These are phyloP conservation scores for Carpinus fangiana DNA, from an alignment of 306 rosid genomes.

Conservation along the genomic window DNA sequence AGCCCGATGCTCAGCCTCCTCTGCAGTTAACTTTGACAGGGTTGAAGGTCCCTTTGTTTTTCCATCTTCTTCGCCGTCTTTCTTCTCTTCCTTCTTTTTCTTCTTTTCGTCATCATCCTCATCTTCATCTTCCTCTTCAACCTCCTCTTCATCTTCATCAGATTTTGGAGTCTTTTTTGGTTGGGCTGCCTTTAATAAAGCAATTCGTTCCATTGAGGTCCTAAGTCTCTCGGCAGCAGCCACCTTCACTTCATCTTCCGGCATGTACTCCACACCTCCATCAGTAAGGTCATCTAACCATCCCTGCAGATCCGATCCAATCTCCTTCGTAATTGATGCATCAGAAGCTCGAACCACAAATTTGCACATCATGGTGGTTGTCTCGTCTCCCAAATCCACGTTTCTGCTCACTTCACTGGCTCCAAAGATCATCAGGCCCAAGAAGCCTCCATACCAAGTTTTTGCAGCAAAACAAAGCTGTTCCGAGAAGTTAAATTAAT, in stretches of 20 bases:
- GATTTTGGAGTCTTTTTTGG: slow-evolving; percentile 72
- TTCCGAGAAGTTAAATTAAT: slow-evolving; percentile 11
- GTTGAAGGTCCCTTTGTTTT: slow-evolving; percentile 88
- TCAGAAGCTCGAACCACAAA: slow-evolving; percentile 95
- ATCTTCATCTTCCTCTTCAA: slow-evolving; percentile 27
- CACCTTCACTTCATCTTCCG: slow-evolving; percentile 92
- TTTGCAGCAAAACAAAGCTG: slow-evolving; percentile 95
- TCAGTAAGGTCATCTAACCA: slow-evolving; percentile 98
- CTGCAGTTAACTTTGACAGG: slow-evolving; percentile 83
- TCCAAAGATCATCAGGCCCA: slow-evolving; percentile 97
- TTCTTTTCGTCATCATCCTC: slow-evolving; percentile 38
- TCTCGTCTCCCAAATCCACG: slow-evolving; percentile 94
- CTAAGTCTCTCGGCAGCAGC: slow-evolving; percentile 94
- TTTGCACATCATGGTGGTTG: slow-evolving; percentile 94
- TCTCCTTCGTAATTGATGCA: slow-evolving; percentile 85
- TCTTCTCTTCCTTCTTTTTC: slow-evolving; percentile 41
- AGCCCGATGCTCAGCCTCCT: slow-evolving; percentile 95
- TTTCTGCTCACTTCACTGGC: slow-evolving; percentile 99
- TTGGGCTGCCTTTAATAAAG: slow-evolving; percentile 90
- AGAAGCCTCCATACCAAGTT: slow-evolving; percentile 98
- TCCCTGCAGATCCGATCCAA: slow-evolving; percentile 91
- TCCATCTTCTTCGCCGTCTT: slow-evolving; percentile 57
- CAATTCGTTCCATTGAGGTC: slow-evolving; percentile 93
- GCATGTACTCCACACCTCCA: slow-evolving; percentile 98
- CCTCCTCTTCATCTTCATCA: slow-evolving; percentile 49